phyloP scores from a whole-genome alignment of 176 grass and related monocot genomes.

The Aechmea fasciata region DNA sequence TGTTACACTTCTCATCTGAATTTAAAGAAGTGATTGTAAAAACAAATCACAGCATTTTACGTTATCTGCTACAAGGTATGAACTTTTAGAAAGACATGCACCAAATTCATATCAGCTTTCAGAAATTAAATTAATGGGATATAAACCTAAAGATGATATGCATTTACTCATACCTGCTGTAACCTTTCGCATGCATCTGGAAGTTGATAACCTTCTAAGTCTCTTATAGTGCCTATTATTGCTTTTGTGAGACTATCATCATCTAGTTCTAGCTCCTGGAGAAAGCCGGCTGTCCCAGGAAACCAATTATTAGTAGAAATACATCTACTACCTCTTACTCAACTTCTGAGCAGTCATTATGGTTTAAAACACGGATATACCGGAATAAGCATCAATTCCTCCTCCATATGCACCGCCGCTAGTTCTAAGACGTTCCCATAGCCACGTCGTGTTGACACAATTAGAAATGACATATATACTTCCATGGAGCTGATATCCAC shows the following conservation, averaged over 20 bases:
- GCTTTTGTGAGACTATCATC: conserved; percentile 80
- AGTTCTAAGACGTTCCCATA: conserved; percentile 90
- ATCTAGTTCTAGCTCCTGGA: conserved; percentile 78
- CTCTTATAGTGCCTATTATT: conserved; percentile 67
- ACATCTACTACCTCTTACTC: no score
- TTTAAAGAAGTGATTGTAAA: no score
- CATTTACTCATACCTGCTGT: conserved; percentile 57
- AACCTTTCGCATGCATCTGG: conserved; percentile 98
- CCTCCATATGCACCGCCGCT: conserved; percentile 98
- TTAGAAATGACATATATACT: conserved; percentile 95
- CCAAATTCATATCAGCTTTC: no score
- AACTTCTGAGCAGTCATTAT: background rate
- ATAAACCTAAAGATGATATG: no score
- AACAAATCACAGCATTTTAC: no score
- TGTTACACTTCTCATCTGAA: no score
- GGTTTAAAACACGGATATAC: conserved; percentile 19
- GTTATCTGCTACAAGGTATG: no score
- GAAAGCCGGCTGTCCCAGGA: conserved; percentile 73
- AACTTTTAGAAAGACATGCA: no score
- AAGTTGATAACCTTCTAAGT: conserved; percentile 85
- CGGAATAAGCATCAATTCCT: conserved; percentile 80
- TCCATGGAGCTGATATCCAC: conserved; percentile 49
- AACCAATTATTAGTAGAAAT: background rate
- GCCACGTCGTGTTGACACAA: conserved; percentile 81
- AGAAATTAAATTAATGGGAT: no score